Percentiles rank a stretch among this genome's conserved stretches.
These are phyloP conservation scores for Cryptosporidium andersoni DNA, from an alignment of 169 alveolate genomes.

Conservation along the genomic window DNA sequence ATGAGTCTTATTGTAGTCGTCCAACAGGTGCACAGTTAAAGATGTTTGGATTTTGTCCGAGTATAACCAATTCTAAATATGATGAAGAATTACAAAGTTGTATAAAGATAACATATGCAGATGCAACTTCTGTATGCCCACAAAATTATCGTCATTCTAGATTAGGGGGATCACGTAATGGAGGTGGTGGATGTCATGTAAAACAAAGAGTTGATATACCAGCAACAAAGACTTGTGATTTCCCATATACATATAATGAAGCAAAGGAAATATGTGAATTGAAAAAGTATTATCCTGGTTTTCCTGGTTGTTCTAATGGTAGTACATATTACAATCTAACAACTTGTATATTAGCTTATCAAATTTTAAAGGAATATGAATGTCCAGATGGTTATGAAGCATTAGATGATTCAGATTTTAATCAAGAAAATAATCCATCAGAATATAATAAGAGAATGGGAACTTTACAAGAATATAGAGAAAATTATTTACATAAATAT, in stretches of 20 bases:
- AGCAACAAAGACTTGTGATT: constrained; percentile 25
- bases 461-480: neutral
- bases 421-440: neutral
- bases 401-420: neutral
- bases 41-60: constrained; percentile 46
- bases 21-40: constrained; percentile 62
- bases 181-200: constrained; percentile 58
- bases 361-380: constrained; percentile 32
- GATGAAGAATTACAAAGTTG: constrained; percentile 23
- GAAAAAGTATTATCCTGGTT: constrained; percentile 53
- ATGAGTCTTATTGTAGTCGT: constrained; percentile 48
- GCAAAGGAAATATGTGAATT: constrained; percentile 39
- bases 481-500: neutral
- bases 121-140: constrained; percentile 33
- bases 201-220: constrained; percentile 48
- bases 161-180: constrained; percentile 59
- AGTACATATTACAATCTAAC: constrained; percentile 35
- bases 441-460: neutral
- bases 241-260: constrained; percentile 30
- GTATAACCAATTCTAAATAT: constrained; percentile 36
- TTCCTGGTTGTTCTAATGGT: constrained; percentile 58
- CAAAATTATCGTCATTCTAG: constrained; percentile 30
- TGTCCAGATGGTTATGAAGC: constrained; percentile 59
- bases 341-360: constrained; percentile 60
- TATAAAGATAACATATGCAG: constrained; percentile 46